Percentiles rank a stretch among this genome's conserved stretches.
Conservation (phyloP, 352 stramenopile genomes). For the Phytophthora vignae region DNA sequence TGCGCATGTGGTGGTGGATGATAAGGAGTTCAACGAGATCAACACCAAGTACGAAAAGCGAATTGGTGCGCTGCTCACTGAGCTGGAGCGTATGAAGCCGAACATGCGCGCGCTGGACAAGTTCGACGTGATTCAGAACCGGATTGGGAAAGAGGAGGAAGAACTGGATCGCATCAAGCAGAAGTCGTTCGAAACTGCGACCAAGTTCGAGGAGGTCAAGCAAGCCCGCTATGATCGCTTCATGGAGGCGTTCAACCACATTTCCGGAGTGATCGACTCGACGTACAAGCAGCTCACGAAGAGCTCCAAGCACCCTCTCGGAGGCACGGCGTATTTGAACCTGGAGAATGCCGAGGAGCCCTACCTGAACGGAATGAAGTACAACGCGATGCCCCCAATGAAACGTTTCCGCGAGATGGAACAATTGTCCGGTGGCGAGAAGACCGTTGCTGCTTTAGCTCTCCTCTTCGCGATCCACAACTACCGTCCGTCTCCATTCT, state of each 20-base stretch:
- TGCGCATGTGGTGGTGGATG: constrained; percentile 68
- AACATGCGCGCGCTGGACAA: constrained; percentile 97
- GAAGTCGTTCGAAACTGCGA: constrained; percentile 60
- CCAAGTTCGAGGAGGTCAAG: constrained; percentile 85
- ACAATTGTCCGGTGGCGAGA: constrained; percentile 98
- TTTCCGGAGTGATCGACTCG: constrained; percentile 93
- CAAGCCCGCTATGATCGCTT: constrained; percentile 81
- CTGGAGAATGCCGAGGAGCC: constrained; percentile 94
- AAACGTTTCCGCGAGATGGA: constrained; percentile 99
- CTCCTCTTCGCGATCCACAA: constrained; percentile 99
- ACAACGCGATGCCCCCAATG: constrained; percentile 99
- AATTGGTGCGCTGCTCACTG: constrained; percentile 69
- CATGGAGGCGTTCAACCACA: constrained; percentile 95
- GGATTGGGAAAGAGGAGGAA: constrained; percentile 83
- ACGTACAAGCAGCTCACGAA: constrained; percentile 99
- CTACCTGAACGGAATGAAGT: constrained; percentile 99
- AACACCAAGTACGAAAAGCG: constrained; percentile 69
- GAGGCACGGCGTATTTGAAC: constrained; percentile 84
- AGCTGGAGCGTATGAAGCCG: constrained; percentile 96
- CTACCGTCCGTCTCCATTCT: constrained; percentile 96
- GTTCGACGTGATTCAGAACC: constrained; percentile 85
- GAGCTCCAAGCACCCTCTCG: constrained; percentile 96
- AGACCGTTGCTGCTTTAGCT: constrained; percentile 98
- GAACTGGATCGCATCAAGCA: constrained; percentile 82
- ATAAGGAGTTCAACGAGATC: constrained; percentile 91